Percentiles rank a stretch among this genome's conserved stretches.
These are phyloP conservation scores for Phlegmacium glaucopus DNA, from an alignment of 768 basidiomycete genomes.

Conservation along the genomic window DNA sequence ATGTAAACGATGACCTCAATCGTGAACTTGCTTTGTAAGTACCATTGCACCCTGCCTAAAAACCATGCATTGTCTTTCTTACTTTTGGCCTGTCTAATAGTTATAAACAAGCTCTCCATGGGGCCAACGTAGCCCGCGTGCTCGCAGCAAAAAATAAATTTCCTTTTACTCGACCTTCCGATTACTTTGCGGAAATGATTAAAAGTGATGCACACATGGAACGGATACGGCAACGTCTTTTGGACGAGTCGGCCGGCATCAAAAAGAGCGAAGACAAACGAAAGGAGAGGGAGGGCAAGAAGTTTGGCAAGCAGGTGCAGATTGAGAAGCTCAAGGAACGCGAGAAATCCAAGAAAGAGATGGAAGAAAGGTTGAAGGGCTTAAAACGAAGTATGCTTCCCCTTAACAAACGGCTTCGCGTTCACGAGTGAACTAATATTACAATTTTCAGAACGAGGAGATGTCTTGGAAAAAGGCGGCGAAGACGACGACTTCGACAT, in stretches of 20 bases:
- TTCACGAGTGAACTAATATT: background rate
- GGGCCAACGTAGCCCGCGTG: conserved; percentile 69
- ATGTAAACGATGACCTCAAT: conserved; percentile 85
- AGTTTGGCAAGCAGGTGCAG: conserved; percentile 98
- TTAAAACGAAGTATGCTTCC: conserved; percentile 80
- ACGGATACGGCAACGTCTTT: conserved; percentile 82
- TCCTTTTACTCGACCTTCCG: conserved; percentile 86
- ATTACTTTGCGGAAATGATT: conserved; percentile 99
- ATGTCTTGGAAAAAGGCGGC: conserved; percentile 63
- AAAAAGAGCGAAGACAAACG: conserved; percentile 91
- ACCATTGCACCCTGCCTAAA: background rate
- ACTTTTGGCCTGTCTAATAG: conserved; percentile 35
- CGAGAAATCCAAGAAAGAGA: conserved; percentile 85
- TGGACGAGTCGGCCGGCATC: conserved; percentile 86
- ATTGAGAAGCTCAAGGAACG: conserved; percentile 91
- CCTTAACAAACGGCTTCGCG: background rate
- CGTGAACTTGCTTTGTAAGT: conserved; percentile 95
- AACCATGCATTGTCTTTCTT: too few species aligned
- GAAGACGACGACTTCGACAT: conserved; percentile 81
- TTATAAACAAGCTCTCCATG: conserved; percentile 92
- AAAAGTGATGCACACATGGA: conserved; percentile 98
- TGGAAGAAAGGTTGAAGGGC: conserved; percentile 81
- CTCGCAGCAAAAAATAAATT: conserved; percentile 78
- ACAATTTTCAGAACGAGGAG: conserved; percentile 68
- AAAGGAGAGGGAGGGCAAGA: conserved; percentile 92